Evolutionary conservation across 2,329 filamentous ascomycete species (phyloP).

Genomic region (Bipolaris sorokiniana): DNA sequence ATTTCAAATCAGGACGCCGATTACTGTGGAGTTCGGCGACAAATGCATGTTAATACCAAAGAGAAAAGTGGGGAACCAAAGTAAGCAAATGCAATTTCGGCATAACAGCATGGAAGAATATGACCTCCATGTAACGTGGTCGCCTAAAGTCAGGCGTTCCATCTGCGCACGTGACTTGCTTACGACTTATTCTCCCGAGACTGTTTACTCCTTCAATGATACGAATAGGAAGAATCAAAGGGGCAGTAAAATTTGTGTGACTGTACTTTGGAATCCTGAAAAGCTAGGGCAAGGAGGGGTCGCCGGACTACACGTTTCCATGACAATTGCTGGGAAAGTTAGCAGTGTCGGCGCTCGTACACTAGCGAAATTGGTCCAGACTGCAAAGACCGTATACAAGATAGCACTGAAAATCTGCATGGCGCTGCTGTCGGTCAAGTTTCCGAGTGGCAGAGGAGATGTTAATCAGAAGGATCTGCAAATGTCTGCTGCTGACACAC

Average conservation of each 20-base stretch:
- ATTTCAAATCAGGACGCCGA: not conserved
- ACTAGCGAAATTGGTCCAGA: not conserved
- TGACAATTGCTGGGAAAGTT: not conserved
- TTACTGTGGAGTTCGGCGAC: not conserved
- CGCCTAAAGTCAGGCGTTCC: slow-evolving; percentile 1
- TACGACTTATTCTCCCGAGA: slow-evolving; percentile 1
- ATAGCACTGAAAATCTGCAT: no score
- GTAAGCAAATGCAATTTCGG: slow-evolving; percentile 1
- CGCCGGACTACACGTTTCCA: not conserved
- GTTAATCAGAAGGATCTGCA: no score
- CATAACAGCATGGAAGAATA: not conserved
- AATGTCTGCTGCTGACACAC: no score
- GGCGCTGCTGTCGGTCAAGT: not conserved
- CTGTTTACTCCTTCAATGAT: not conserved
- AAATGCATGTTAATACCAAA: not conserved
- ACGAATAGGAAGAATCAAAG: not conserved
- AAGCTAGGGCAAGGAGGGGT: not conserved
- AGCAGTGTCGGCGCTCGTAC: not conserved
- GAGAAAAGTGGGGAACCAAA: not conserved
- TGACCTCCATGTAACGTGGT: not conserved
- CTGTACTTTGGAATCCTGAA: not conserved
- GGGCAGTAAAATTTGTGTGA: not conserved
- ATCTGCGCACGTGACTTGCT: slow-evolving; percentile 4
- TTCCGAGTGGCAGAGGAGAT: not conserved
- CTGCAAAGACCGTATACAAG: no score